These are phyloP conservation scores for Ascochyta rabiei DNA, from an alignment of 2,329 filamentous ascomycete genomes.

Conservation along the genomic window DNA sequence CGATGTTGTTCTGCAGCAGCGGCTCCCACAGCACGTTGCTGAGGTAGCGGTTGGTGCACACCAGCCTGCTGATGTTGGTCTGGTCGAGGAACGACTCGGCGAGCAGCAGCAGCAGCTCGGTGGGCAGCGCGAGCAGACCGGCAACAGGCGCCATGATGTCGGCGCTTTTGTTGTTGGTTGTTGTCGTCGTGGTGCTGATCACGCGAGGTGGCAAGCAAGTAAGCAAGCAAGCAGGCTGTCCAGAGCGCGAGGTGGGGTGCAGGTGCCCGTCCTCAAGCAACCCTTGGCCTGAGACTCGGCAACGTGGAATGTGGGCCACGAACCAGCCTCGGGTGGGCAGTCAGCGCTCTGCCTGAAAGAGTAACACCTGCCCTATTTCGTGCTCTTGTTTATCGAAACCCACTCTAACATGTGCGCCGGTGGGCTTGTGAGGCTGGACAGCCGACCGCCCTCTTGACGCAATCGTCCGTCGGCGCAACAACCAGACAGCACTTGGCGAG, in stretches of 20 bases:
- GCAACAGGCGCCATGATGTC: background rate
- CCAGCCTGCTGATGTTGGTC: slow-evolving; percentile 17
- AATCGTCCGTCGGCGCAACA: background rate
- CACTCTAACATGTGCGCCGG: slow-evolving; percentile 13
- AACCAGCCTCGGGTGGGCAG: slow-evolving; percentile 12
- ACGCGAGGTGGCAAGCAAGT: slow-evolving; percentile 2
- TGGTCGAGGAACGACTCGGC: slow-evolving; percentile 19
- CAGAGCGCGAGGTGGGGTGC: background rate
- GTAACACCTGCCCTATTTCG: slow-evolving; percentile 6
- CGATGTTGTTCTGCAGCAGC: slow-evolving; percentile 14
- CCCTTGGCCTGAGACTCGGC: slow-evolving; percentile 1
- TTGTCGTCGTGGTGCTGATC: background rate
- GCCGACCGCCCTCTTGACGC: background rate
- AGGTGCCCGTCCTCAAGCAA: background rate
- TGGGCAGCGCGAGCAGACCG: slow-evolving; percentile 13
- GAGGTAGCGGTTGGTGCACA: slow-evolving; percentile 15
- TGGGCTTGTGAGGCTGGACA: slow-evolving; percentile 7
- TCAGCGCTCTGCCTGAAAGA: slow-evolving; percentile 11
- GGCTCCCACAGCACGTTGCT: slow-evolving; percentile 16
- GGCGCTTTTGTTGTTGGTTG: slow-evolving; percentile 1
- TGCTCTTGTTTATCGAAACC: slow-evolving; percentile 5
- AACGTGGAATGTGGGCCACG: slow-evolving; percentile 14
- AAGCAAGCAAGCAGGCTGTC: background rate
- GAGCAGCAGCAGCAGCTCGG: slow-evolving; percentile 16
- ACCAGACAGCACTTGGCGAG: background rate